A percentile compares a stretch with the other conserved stretches of the same genome.
phyloP scores from a whole-genome alignment of 2,329 filamentous ascomycete species.

The Fusarium circinatum region DNA sequence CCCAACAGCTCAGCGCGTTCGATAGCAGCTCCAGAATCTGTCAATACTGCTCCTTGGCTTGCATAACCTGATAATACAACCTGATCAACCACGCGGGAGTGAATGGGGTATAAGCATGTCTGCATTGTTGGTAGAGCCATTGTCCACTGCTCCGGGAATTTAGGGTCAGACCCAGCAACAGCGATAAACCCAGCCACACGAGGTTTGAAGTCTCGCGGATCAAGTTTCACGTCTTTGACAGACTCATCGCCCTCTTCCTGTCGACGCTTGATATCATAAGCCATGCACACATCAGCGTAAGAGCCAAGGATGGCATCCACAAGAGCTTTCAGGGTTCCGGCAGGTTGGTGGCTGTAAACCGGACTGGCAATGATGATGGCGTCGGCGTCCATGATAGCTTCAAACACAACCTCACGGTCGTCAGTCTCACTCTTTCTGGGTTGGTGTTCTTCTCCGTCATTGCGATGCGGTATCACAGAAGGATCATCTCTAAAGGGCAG shows the following conservation, averaged over 20 bases:
- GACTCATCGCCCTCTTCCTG: neutral
- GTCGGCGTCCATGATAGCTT: neutral
- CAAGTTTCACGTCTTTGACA: neutral
- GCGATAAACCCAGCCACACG: neutral
- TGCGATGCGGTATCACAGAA: fast-evolving
- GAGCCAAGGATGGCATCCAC: fast-evolving
- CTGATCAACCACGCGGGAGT: neutral
- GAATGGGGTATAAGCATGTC: neutral
- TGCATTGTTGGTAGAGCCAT: neutral
- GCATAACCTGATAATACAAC: neutral
- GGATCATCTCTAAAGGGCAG: neutral
- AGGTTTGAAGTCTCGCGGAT: neutral
- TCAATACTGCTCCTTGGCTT: neutral
- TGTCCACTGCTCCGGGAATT: neutral
- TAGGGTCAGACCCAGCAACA: neutral
- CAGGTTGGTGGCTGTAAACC: neutral
- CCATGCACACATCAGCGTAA: neutral
- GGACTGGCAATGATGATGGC: neutral
- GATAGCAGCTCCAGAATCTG: neutral
- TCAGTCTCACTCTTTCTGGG: neutral
- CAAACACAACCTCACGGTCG: neutral
- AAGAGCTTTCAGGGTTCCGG: neutral
- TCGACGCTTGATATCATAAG: fast-evolving
- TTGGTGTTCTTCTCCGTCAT: fast-evolving
- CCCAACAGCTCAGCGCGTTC: neutral